Base-by-base conservation (phyloP, 192 early-diverging fungal genomes). In the Linnemannia elongata region DNA sequence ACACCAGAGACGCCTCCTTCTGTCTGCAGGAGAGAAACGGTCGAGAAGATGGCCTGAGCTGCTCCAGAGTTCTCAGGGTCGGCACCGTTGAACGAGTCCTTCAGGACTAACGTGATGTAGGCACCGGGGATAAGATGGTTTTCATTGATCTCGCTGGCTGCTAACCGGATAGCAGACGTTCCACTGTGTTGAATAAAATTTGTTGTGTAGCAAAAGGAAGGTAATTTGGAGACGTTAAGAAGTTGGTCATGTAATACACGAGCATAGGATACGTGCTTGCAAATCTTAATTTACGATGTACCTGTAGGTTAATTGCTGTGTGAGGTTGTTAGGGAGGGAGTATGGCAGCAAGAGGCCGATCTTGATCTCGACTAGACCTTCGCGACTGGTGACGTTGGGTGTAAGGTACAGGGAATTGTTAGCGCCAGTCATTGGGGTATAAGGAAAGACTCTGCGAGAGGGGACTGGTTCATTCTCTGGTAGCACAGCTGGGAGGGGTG, bases 81-180 rank as follows among this genome's bases (percentile, higher is more conserved):
- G 12, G 66, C 49, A 18, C 82, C 84, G 47, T 90, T 90, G 82
- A 88, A 92, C 12, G 91, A 92, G 49, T 92, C 91, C 55, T 89
- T 90, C 35, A 90, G 78, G 17, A 92, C 89, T 42, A 92, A 20
- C 1, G 91, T 90, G 35, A 92, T 87, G 66, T 90, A 92, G 10
- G 89, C 91, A 5, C 89, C 89, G 44, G 91, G 88, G 30, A 92
- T 92, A 2, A 89, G 22, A 24, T 79, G 75, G n/a, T 82, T 77
- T 7, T 54, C 78, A 76, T 92, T 92, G 72, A 92, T 92, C 79
- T 92, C 88, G 74, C 88, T 84, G 9, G 80, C 91, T 6, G 91
- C 91, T 78, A 92, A 76, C 30, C 91, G 87, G 30, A 92, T 92
- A 22, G 91, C 91, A 4, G 91, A 90, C 8, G 88, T 85, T 24